Percentiles rank a stretch among this genome's conserved stretches.
Conservation (phyloP, 345 rosid species). For the Rhodamnia rubescens region DNA sequence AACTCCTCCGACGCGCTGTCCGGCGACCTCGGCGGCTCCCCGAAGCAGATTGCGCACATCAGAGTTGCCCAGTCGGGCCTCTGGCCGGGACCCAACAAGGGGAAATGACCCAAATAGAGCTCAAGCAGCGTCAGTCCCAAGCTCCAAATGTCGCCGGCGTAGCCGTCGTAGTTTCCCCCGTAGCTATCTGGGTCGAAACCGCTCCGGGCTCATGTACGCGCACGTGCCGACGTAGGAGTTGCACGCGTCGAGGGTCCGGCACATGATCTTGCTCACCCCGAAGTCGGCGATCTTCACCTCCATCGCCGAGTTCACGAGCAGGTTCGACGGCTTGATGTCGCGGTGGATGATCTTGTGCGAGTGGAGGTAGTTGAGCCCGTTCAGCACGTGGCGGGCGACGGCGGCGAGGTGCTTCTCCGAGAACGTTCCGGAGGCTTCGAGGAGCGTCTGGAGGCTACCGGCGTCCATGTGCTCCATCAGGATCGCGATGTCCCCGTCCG, state of each 20-base stretch:
- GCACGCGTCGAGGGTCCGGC: slow-evolving; percentile 55
- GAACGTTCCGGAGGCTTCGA: slow-evolving; percentile 28
- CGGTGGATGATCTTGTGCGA: slow-evolving; percentile 62
- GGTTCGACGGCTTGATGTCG: slow-evolving; percentile 76
- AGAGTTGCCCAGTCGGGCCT: slow-evolving; percentile 86
- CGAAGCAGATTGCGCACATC: slow-evolving; percentile 87
- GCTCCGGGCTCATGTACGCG: slow-evolving; percentile 92
- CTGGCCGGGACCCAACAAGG: slow-evolving; percentile 52
- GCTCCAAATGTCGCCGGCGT: slow-evolving; percentile 86
- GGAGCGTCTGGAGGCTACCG: slow-evolving; percentile 52
- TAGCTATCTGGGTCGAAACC: slow-evolving; percentile 67
- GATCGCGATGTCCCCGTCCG: slow-evolving; percentile 54
- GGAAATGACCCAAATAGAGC: slow-evolving; percentile 70
- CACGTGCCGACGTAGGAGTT: slow-evolving; percentile 87
- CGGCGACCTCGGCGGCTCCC: slow-evolving; percentile 67
- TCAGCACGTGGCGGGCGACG: slow-evolving; percentile 51
- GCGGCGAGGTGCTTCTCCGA: slow-evolving; percentile 35
- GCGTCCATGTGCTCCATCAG: slow-evolving; percentile 79
- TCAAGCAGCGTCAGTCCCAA: slow-evolving; percentile 72
- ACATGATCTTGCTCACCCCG: slow-evolving; percentile 73
- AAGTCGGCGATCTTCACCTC: slow-evolving; percentile 81
- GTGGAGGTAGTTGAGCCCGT: slow-evolving; percentile 59
- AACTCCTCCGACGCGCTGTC: slow-evolving; percentile 52
- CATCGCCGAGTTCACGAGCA: slow-evolving; percentile 42
- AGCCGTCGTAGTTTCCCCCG: slow-evolving; percentile 52